Evolutionary conservation across 331 rosid genomes (phyloP), one percentile per base, ranked within the genome.

Genomic region (Saraca asoca): DNA sequence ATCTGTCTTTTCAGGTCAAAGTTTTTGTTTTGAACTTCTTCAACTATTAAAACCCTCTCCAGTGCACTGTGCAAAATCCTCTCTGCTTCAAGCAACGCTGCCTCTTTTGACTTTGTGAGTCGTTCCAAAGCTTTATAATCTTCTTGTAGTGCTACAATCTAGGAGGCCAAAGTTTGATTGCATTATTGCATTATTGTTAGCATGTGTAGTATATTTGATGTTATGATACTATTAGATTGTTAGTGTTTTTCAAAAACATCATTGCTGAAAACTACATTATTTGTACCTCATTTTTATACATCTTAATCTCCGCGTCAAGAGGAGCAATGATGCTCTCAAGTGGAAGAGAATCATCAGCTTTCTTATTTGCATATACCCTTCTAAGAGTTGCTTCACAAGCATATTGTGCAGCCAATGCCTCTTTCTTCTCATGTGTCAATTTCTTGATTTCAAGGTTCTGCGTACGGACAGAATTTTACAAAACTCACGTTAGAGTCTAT

Each of bases 21-120:
- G 87, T 94, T 90, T 34, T 86, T 95, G 70, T 94, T 94, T 62
- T 94, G 97, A 81, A 94, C 96, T 82, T 94, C 99, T 80, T 90
- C 99, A 56, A 90, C 99, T 56, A 94, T 88, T 68, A 94, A 79
- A 69, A 89, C 96, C 70, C 99, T 87, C 75, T 90, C 97, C 9
- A 94, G 58, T 35, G 97, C 99, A 70, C 95, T 85, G 66, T 75
- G 63, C 66, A 94, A 44, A 73, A 94, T 94, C 77, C 82, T 88
- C 63, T 94, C 96, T 13, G 97, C 97, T 82, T 94, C 96, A 20
- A 94, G 88, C 77, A 94, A 77, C 2, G 99, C 97, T 0, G 82
- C 69, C 71, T 90, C 97, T 69, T 90, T 94, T 3, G 96, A 90
- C 71, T 83, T 90, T 43, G 86, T 90, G 54, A 83, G 90, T n/a